A percentile compares a stretch with the other conserved stretches of the same genome.
These are phyloP conservation scores for Penicillium polonicum DNA, from an alignment of 2,329 filamentous ascomycete species.

Conservation along the genomic window DNA sequence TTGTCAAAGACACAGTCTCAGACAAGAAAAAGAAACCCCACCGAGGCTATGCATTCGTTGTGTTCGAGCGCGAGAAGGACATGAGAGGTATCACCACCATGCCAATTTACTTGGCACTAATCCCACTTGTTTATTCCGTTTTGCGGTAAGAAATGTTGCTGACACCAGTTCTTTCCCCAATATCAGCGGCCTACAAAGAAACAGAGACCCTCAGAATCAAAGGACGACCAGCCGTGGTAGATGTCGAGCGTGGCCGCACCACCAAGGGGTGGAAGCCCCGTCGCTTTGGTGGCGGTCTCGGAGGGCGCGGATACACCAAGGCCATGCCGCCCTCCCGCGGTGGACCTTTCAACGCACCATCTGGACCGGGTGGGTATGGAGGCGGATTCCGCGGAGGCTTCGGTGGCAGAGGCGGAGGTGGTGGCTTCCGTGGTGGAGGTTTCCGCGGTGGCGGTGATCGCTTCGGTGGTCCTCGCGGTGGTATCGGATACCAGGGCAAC, in stretches of 20 bases:
- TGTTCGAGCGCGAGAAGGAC: constrained; percentile 95
- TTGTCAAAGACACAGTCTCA: constrained; percentile 67
- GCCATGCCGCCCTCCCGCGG: constrained; percentile 68
- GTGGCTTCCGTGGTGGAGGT: constrained; percentile 47
- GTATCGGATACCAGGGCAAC: constrained; percentile 59
- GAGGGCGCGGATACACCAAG: constrained; percentile 90
- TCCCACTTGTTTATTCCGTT: not conserved
- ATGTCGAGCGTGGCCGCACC: constrained; percentile 93
- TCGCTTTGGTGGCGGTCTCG: constrained; percentile 86
- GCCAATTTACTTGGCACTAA: constrained; percentile 10
- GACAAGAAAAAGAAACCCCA: constrained; percentile 79
- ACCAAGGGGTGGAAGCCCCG: constrained; percentile 91
- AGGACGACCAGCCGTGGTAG: constrained; percentile 86
- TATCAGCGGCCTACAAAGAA: constrained; percentile 84
- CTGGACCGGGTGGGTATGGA: constrained; percentile 57
- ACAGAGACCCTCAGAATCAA: constrained; percentile 89
- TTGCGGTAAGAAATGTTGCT: constrained; percentile 33
- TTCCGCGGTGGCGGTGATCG: constrained; percentile 51
- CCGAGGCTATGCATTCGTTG: constrained; percentile 91
- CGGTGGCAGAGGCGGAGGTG: constrained; percentile 44
- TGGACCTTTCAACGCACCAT: constrained; percentile 58
- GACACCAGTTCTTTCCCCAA: constrained; percentile 39
- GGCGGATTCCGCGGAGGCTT: constrained; percentile 56
- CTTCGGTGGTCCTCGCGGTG: constrained; percentile 49
- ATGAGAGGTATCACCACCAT: constrained; percentile 79